phyloP scores from a whole-genome alignment of 805 yeast species.

The Ogataea populi-albae region DNA sequence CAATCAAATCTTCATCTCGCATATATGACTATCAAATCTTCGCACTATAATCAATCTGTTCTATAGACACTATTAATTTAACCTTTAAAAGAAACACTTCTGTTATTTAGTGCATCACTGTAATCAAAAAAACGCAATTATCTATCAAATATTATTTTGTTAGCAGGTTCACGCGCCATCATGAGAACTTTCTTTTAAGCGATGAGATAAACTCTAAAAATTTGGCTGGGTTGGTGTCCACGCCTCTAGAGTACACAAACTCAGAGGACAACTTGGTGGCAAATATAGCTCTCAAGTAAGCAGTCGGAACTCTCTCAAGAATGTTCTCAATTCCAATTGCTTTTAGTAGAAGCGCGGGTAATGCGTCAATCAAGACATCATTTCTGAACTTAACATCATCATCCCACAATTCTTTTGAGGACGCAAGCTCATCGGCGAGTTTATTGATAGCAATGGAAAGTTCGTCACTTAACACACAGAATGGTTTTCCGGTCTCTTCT shows the following conservation, averaged over 20 bases:
- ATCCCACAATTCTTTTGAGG: conserved; percentile 78
- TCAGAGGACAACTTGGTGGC: conserved; percentile 83
- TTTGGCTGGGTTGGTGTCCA: conserved; percentile 75
- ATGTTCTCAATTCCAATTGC: conserved; percentile 66
- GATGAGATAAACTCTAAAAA: conserved; percentile 67
- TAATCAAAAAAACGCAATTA: too few species aligned
- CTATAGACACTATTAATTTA: background rate
- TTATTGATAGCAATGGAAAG: conserved; percentile 80
- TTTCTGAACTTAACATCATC: conserved; percentile 76
- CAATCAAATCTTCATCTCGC: background rate
- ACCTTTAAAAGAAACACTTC: conserved; percentile 5
- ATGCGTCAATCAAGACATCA: conserved; percentile 68
- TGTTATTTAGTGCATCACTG: too few species aligned
- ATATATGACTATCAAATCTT: background rate
- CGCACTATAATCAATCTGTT: background rate
- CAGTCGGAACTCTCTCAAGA: conserved; percentile 75
- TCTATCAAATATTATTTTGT: too few species aligned
- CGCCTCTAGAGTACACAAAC: conserved; percentile 80
- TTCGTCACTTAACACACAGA: conserved; percentile 73
- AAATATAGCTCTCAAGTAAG: conserved; percentile 84
- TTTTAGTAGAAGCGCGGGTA: conserved; percentile 69
- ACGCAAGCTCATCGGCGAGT: conserved; percentile 79
- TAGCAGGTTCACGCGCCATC: conserved; percentile 1
- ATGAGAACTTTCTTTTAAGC: conserved; percentile 42
- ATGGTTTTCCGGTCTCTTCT: conserved; percentile 58